A percentile compares a stretch with the other conserved stretches of the same genome.
These are phyloP conservation scores for Aureobasidium melanogenum DNA, from an alignment of 2,329 filamentous ascomycete genomes.

Conservation along the genomic window DNA sequence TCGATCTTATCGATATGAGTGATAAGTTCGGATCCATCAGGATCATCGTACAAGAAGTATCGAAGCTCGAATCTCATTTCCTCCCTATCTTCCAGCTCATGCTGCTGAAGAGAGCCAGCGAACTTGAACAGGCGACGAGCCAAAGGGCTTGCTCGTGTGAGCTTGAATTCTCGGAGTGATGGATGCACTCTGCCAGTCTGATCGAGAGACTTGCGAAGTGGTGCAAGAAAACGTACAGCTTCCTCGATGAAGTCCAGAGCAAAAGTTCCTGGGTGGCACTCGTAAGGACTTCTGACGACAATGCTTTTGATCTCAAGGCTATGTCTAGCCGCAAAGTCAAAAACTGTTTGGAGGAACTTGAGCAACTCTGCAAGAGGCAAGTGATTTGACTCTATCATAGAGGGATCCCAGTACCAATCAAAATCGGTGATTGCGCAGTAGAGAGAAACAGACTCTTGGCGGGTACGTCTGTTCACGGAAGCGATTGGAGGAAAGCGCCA, in stretches of 20 bases:
- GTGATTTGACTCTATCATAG: background rate
- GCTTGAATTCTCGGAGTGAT: background rate
- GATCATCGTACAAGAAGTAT: background rate
- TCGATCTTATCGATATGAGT: background rate
- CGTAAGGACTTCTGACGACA: background rate
- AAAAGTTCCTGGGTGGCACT: background rate
- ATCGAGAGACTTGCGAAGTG: background rate
- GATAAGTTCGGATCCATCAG: background rate
- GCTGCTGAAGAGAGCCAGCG: background rate
- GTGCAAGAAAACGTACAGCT: background rate
- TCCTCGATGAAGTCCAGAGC: accelerated
- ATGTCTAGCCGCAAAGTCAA: background rate
- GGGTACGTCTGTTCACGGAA: background rate
- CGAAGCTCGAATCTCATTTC: background rate
- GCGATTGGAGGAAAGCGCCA: background rate
- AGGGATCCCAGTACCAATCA: background rate
- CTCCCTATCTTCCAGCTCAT: too few relatives aligned
- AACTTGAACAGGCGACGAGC: background rate
- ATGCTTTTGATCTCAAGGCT: background rate
- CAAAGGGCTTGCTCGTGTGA: background rate
- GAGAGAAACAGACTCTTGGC: background rate
- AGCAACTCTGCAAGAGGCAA: background rate
- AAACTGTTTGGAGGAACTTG: background rate
- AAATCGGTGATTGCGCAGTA: background rate
- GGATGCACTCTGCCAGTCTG: background rate